Conservation (phyloP, 169 alveolate species). For the Cryptosporidium meleagridis region DNA sequence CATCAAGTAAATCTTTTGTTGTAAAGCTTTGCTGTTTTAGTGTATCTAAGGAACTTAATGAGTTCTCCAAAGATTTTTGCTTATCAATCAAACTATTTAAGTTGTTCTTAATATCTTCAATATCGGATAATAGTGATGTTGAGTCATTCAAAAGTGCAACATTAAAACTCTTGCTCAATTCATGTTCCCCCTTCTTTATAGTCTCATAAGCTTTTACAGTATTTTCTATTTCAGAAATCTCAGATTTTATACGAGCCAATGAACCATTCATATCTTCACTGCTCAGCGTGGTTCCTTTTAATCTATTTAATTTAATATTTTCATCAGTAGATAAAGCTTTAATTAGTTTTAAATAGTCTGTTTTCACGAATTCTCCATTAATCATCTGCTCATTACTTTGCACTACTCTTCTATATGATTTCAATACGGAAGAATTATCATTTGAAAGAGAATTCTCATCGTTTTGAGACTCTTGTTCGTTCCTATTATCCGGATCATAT, state of each 20-base stretch:
- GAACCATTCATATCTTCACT: conserved; percentile 47
- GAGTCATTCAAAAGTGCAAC: conserved; percentile 39
- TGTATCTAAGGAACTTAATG: conserved; percentile 18
- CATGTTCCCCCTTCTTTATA: not conserved
- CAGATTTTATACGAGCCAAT: conserved; percentile 52
- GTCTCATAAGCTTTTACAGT: conserved; percentile 23
- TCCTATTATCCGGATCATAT: conserved; percentile 69
- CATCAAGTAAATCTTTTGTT: conserved; percentile 35
- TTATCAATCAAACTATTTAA: conserved; percentile 37
- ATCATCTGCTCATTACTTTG: conserved; percentile 49
- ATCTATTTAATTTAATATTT: conserved; percentile 30
- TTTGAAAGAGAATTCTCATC: not conserved
- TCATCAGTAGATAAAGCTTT: conserved; percentile 38
- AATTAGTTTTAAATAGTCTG: conserved; percentile 42
- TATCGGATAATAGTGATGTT: conserved; percentile 8
- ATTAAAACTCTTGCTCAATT: conserved; percentile 1
- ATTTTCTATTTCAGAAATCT: conserved; percentile 54
- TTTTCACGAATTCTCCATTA: conserved; percentile 40
- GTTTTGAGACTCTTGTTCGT: not conserved
- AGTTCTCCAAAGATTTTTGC: conserved; percentile 8
- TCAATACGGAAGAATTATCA: not conserved
- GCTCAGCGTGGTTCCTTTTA: not conserved
- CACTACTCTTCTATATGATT: conserved; percentile 9
- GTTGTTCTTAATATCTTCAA: conserved; percentile 37
- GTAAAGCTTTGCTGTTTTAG: conserved; percentile 45